phyloP scores from a whole-genome alignment of 2,329 filamentous ascomycete species.

The Ilyonectria mors-panacis region DNA sequence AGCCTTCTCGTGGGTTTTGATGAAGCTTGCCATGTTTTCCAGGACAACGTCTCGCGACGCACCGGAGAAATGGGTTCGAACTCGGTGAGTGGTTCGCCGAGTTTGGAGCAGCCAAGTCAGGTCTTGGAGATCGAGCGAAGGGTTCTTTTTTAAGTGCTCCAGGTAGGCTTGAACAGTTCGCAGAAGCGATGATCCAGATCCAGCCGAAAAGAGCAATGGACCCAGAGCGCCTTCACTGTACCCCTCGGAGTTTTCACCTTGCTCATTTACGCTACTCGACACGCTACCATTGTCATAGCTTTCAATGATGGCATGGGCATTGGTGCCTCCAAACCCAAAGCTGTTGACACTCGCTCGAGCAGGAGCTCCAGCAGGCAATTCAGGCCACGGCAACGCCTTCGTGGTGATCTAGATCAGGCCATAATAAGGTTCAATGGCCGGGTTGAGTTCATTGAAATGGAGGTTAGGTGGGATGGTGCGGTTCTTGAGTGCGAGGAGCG shows the following conservation, averaged over 20 bases:
- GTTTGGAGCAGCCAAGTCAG: slow-evolving; percentile 21
- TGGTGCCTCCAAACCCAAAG: slow-evolving; percentile 38
- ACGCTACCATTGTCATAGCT: slow-evolving; percentile 9
- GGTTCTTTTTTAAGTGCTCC: slow-evolving; percentile 12
- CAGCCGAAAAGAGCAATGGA: slow-evolving; percentile 23
- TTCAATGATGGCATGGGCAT: slow-evolving; percentile 34
- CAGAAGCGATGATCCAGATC: slow-evolving; percentile 20
- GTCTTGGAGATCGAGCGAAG: slow-evolving; percentile 14
- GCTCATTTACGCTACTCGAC: not conserved
- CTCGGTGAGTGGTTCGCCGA: slow-evolving; percentile 17
- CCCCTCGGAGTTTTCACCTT: not conserved
- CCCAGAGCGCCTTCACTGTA: slow-evolving; percentile 9
- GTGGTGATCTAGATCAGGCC: slow-evolving; percentile 36
- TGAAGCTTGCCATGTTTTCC: slow-evolving; percentile 20
- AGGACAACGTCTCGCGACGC: slow-evolving; percentile 12
- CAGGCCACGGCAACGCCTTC: slow-evolving; percentile 27
- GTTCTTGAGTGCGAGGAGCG: slow-evolving; percentile 62
- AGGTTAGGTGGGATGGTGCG: slow-evolving; percentile 63
- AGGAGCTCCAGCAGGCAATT: slow-evolving; percentile 6
- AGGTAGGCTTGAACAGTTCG: slow-evolving; percentile 14
- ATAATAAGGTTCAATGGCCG: slow-evolving; percentile 47
- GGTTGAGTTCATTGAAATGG: slow-evolving; percentile 63
- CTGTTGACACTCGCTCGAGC: slow-evolving; percentile 36
- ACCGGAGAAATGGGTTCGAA: slow-evolving; percentile 23
- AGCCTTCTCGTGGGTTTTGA: slow-evolving; percentile 14